Percentiles rank a stretch among this genome's conserved stretches.
These are phyloP conservation scores for Globisporangium sylvaticum DNA, from an alignment of 352 stramenopile genomes.

Conservation along the genomic window DNA sequence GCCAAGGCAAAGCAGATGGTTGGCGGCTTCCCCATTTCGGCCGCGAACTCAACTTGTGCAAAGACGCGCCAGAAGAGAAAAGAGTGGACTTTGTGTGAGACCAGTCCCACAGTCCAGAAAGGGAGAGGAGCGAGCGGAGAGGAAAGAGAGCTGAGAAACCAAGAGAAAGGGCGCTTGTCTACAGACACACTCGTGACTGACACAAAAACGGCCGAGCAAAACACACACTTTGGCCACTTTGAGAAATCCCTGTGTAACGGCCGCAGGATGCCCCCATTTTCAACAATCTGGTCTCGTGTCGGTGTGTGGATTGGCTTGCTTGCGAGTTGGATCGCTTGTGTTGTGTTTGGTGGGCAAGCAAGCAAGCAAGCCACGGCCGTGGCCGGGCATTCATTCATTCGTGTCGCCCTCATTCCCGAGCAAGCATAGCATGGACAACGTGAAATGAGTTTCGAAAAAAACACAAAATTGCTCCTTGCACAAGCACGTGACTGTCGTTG, in stretches of 20 bases:
- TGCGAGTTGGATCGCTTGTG: neutral
- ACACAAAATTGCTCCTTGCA: neutral
- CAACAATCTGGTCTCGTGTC: neutral
- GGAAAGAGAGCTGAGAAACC: neutral
- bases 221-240: neutral
- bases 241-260: neutral
- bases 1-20: neutral
- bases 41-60: slow-evolving; percentile 9
- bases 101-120: neutral
- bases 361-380: neutral
- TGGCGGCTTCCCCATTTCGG: neutral
- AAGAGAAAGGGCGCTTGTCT: neutral
- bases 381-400: neutral
- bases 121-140: neutral
- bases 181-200: neutral
- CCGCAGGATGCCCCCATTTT: neutral
- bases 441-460: slow-evolving; percentile 2
- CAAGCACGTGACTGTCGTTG: neutral
- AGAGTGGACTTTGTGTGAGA: neutral
- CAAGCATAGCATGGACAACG: neutral
- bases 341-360: neutral
- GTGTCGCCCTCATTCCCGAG: neutral
- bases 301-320: neutral
- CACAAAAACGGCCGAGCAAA: neutral
- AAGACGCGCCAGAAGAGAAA: neutral